Evolutionary conservation across 805 yeast genomes (phyloP).

Genomic region (Starmerella bombicola): DNA sequence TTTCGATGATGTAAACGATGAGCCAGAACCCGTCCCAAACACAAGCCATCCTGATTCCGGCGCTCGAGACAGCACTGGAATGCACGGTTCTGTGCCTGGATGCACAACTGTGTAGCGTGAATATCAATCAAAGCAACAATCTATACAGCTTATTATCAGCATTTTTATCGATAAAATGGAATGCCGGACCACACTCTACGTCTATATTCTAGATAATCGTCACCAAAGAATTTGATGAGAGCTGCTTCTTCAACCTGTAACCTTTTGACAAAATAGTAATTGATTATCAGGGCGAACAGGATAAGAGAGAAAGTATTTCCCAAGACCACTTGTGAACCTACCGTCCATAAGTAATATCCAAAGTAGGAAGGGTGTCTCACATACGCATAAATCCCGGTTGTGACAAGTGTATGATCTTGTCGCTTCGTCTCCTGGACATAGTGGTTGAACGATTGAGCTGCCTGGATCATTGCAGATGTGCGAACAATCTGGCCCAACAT

Average conservation of each 20-base stretch:
- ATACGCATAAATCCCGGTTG: slow-evolving; percentile 53
- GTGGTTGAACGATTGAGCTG: slow-evolving; percentile 79
- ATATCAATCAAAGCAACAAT: neutral
- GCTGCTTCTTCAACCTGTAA: slow-evolving; percentile 57
- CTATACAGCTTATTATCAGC: neutral
- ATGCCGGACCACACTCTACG: slow-evolving; percentile 43
- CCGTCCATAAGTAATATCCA: slow-evolving; percentile 89
- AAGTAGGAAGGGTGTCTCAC: slow-evolving; percentile 82
- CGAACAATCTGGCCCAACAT: slow-evolving; percentile 56
- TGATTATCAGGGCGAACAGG: slow-evolving; percentile 46
- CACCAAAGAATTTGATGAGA: slow-evolving; percentile 57
- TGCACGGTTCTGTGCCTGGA: neutral
- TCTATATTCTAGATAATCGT: slow-evolving; percentile 46
- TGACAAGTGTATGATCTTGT: slow-evolving; percentile 53
- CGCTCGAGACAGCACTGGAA: too few species aligned
- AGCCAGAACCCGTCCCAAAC: slow-evolving; percentile 7
- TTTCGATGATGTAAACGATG: slow-evolving; percentile 12
- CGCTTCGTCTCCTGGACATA: slow-evolving; percentile 44
- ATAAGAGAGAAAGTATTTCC: slow-evolving; percentile 49
- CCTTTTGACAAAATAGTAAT: slow-evolving; percentile 56
- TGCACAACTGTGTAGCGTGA: neutral
- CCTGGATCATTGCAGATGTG: slow-evolving; percentile 73
- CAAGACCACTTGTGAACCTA: slow-evolving; percentile 67
- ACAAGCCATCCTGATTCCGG: too few species aligned
- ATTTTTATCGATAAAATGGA: slow-evolving; percentile 40